A percentile compares a stretch with the other conserved stretches of the same genome.
phyloP scores from a whole-genome alignment of 208 protist species.

The Herpetomonas samuelpessoai region DNA sequence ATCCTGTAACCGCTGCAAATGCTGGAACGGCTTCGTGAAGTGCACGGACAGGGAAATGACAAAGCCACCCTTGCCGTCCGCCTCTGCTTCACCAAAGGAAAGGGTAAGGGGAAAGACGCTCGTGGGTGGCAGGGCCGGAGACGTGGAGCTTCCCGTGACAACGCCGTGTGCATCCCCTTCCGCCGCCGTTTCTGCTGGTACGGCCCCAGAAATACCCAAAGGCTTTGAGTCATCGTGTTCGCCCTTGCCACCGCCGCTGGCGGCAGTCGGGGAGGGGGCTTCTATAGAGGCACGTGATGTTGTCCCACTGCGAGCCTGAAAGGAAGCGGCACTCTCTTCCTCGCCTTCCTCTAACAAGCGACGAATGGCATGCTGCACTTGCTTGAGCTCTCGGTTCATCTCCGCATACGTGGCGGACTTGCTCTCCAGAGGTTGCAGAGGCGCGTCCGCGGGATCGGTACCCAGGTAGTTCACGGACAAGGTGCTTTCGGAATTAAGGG shows the following conservation, averaged over 20 bases:
- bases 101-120: background rate
- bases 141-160: background rate
- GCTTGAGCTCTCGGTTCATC: constrained; percentile 80
- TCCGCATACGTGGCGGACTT: constrained; percentile 77
- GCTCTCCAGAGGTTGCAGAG: constrained; percentile 67
- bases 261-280: background rate
- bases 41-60: constrained; percentile 22
- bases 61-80: background rate
- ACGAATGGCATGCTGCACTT: constrained; percentile 67
- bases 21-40: background rate
- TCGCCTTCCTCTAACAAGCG: constrained; percentile 10
- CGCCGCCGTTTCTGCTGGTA: too few species aligned
- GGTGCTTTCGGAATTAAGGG: constrained; percentile 54
- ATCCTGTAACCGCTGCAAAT: constrained; percentile 7
- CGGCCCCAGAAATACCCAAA: too few species aligned
- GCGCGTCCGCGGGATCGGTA: constrained; percentile 83
- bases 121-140: background rate
- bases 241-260: background rate
- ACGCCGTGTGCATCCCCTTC: background rate
- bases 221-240: too few species aligned
- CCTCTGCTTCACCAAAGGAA: background rate
- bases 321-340: constrained; percentile 6
- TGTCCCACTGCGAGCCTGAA: background rate
- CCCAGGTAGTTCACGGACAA: constrained; percentile 91
- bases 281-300: too few species aligned